phyloP scores from a whole-genome alignment of 176 grass and related monocot species.

The Musa schizocarpa region DNA sequence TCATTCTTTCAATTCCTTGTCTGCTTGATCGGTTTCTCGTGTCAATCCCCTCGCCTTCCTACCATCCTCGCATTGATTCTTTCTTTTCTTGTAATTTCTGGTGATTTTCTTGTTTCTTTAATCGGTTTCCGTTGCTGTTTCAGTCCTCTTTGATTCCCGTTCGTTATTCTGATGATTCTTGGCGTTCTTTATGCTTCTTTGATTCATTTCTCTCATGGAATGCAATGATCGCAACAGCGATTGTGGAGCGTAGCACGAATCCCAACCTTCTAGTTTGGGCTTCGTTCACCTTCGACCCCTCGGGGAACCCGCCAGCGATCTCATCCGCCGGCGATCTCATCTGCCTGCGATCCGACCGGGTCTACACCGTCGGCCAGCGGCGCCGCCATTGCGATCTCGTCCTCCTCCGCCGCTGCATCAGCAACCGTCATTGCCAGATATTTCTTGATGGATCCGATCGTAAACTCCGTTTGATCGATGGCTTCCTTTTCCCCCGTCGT shows the following conservation, averaged over 20 bases:
- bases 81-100: too few relatives aligned
- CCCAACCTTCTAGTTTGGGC: constrained; percentile 19
- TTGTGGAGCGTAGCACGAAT: background rate
- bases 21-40: too few relatives aligned
- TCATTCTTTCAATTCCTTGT: too few relatives aligned
- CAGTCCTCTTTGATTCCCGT: background rate
- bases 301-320: background rate
- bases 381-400: constrained; percentile 29
- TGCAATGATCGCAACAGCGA: background rate
- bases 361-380: constrained; percentile 42
- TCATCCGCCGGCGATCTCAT: constrained; percentile 27
- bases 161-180: background rate
- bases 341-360: constrained; percentile 39
- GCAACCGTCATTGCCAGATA: constrained; percentile 25
- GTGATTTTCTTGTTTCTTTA: too few relatives aligned
- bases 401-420: constrained; percentile 3
- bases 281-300: constrained; percentile 52
- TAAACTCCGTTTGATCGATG: constrained; percentile 36
- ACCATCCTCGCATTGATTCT: too few relatives aligned
- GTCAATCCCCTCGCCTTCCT: too few relatives aligned
- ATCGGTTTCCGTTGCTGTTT: too few relatives aligned
- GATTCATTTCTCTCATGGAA: background rate
- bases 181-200: background rate
- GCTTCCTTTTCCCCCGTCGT: background rate
- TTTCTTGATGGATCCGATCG: constrained; percentile 37